phyloP scores from a whole-genome alignment of 768 basidiomycete species.

The Macrocybe gigantea region DNA sequence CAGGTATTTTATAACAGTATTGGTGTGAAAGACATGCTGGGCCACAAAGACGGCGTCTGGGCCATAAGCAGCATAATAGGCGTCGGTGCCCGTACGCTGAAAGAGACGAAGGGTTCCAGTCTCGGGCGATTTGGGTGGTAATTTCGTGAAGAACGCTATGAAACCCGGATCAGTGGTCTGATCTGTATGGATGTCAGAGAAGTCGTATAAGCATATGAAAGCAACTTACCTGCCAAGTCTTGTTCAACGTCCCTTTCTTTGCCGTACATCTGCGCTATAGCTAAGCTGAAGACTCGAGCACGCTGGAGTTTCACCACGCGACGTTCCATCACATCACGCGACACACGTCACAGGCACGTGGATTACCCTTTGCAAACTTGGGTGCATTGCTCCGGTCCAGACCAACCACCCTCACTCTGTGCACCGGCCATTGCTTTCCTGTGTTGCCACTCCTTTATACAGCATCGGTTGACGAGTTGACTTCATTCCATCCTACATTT shows the following conservation, averaged over 20 bases:
- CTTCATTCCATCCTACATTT: too few species aligned
- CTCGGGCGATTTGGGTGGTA: slow-evolving; percentile 64
- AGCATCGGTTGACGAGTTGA: too few species aligned
- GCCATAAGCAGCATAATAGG: slow-evolving; percentile 88
- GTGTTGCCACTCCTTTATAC: too few species aligned
- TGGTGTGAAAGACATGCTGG: slow-evolving; percentile 76
- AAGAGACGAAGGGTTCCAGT: slow-evolving; percentile 87
- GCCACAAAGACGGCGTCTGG: slow-evolving; percentile 87
- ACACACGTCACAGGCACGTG: too few species aligned
- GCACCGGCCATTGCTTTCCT: too few species aligned
- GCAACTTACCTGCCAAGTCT: slow-evolving; percentile 9
- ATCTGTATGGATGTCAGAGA: slow-evolving; percentile 27
- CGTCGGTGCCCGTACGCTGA: slow-evolving; percentile 50
- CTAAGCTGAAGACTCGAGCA: too few species aligned
- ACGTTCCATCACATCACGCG: too few species aligned
- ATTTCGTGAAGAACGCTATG: slow-evolving; percentile 57
- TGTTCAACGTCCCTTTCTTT: slow-evolving; percentile 8
- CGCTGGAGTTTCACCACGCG: too few species aligned
- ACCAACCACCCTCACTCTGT: too few species aligned
- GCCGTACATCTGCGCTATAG: not conserved
- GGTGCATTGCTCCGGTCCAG: too few species aligned
- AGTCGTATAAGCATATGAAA: not conserved
- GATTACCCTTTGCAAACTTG: too few species aligned
- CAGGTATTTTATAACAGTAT: slow-evolving; percentile 89
- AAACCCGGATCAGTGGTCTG: slow-evolving; percentile 76